phyloP scores from a whole-genome alignment of 352 stramenopile genomes.

The Globisporangium nodosum region DNA sequence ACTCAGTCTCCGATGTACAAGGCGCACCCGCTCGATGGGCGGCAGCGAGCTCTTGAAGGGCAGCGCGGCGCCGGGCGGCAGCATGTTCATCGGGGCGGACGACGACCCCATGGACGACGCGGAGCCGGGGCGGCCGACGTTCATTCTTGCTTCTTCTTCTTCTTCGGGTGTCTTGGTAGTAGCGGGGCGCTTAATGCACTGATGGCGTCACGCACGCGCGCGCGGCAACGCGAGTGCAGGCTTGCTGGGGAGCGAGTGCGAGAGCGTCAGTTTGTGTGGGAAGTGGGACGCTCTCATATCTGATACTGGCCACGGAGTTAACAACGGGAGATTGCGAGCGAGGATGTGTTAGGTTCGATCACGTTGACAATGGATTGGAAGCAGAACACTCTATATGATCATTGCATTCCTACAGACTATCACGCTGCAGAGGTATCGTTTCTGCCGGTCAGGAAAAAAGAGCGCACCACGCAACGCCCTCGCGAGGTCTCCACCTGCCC shows the following conservation, averaged over 20 bases:
- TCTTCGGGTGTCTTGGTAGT: no score
- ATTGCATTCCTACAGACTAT: background rate
- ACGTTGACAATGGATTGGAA: no score
- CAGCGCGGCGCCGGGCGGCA: constrained; percentile 11
- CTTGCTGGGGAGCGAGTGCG: background rate
- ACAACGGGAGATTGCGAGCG: background rate
- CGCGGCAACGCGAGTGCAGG: no score
- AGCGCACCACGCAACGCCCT: background rate
- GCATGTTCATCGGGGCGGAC: constrained; percentile 17
- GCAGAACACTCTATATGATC: no score
- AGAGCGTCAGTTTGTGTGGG: background rate
- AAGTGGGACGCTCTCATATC: background rate
- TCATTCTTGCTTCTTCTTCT: constrained; percentile 4
- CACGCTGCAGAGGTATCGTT: background rate
- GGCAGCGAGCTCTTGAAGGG: constrained; percentile 43
- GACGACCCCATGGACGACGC: constrained; percentile 23
- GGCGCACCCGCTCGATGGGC: constrained; percentile 47
- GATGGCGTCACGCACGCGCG: background rate
- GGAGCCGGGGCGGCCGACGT: constrained; percentile 20
- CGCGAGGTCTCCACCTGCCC: background rate
- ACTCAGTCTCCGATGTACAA: background rate
- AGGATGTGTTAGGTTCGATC: no score
- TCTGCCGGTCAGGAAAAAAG: background rate
- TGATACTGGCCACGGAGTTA: background rate
- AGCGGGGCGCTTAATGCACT: no score